These are phyloP conservation scores for Claviceps africana DNA, from an alignment of 2,329 filamentous ascomycete species.

Conservation along the genomic window DNA sequence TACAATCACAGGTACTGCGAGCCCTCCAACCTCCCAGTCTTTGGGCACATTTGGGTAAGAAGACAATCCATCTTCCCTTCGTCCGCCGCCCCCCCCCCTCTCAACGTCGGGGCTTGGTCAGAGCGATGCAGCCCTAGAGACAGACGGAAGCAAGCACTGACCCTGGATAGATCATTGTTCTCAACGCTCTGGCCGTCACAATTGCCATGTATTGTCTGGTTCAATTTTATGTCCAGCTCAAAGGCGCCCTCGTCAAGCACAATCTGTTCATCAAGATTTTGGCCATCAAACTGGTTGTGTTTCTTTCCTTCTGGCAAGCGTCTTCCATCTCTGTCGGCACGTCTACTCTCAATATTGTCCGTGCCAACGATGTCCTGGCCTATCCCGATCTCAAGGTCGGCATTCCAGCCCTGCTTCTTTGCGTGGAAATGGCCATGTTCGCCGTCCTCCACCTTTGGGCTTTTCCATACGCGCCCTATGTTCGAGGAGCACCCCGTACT, in stretches of 20 bases:
- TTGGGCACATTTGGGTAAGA: slow-evolving; percentile 71
- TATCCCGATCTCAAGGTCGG: slow-evolving; percentile 69
- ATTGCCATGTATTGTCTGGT: slow-evolving; percentile 83
- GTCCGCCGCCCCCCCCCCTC: no score
- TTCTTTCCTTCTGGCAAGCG: slow-evolving; percentile 79
- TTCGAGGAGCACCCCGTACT: slow-evolving; percentile 26
- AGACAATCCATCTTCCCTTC: no score
- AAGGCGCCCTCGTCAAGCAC: slow-evolving; percentile 52
- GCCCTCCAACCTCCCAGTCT: slow-evolving; percentile 60
- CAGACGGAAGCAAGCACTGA: slow-evolving; percentile 5
- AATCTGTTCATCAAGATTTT: slow-evolving; percentile 66
- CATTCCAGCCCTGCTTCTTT: slow-evolving; percentile 63
- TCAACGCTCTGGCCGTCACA: slow-evolving; percentile 59
- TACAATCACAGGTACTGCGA: slow-evolving; percentile 61
- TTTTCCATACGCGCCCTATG: slow-evolving; percentile 65
- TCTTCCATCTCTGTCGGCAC: slow-evolving; percentile 36
- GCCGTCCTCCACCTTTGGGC: slow-evolving; percentile 67
- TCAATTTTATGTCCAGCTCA: slow-evolving; percentile 73
- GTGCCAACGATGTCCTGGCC: slow-evolving; percentile 46
- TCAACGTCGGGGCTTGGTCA: no score
- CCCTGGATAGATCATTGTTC: slow-evolving; percentile 38
- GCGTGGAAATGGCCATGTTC: slow-evolving; percentile 76
- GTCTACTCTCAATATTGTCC: slow-evolving; percentile 46
- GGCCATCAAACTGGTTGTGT: slow-evolving; percentile 83
- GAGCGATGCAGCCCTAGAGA: background rate